Evolutionary conservation across 2,329 filamentous ascomycete genomes (phyloP), one percentile per base, ranked within the genome.

Genomic region (Ophiostoma sp.): DNA sequence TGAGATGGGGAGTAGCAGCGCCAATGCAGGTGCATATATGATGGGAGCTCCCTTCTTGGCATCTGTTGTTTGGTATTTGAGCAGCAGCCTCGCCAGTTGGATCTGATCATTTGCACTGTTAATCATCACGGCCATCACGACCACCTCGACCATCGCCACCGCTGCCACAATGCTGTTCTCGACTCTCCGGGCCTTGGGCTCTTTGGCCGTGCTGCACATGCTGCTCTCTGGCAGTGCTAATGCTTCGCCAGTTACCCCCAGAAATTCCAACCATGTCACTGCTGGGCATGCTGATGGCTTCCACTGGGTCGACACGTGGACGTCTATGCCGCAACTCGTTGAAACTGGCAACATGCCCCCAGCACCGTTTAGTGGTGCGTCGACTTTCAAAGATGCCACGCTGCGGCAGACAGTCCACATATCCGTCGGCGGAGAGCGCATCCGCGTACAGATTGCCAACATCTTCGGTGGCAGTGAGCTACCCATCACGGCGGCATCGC

Each of bases 21-120:
- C 52, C n/a, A 57, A 57, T 57, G 44, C 7, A 20, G 44, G 44
- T n/a, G 52, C 52, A 57, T 57, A 57, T 57, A 31, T 57, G 52
- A 57, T 27, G n/a, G n/a, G 23, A 27, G 23, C 52, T 57, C 11
- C 52, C 23, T 13, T 27, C 52, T 57, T 13, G 52, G n/a, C 52
- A 4, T 57, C 4, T 54, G 7, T 54, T 54, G 52, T 23, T 57
- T 15, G 23, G 52, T 57, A 57, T 27, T 57, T 27, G 52, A 57
- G 3, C 8, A 57, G 23, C 52, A 57, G 23, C 23, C n/a, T 57
- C 11, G 10, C 17, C 23, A 17, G 20, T 48, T 48, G 6, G 44
- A 48, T 48, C 44, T 48, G 44, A 48, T 20, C 44, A 20, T 20
- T 17, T 48, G 44, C 44, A 48, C 20, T 48, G 44, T 7, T 48